Evolutionary conservation across 768 basidiomycete species (phyloP).

Genomic region (Fibroporia radiculosa): DNA sequence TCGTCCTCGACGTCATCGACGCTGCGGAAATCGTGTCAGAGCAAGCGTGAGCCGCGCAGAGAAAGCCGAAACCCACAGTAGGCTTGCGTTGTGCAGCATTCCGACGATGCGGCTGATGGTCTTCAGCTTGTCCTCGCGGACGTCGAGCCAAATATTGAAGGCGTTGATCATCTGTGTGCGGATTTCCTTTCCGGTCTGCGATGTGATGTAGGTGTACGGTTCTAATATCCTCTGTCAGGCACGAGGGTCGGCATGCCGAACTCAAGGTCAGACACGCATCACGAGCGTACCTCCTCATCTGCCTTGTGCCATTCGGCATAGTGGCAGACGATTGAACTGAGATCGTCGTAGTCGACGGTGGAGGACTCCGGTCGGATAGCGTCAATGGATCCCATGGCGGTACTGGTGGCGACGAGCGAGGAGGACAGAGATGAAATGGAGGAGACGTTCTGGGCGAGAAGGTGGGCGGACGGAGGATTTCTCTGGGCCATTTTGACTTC

Average conservation of each 20-base stretch:
- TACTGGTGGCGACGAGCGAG: too few relatives aligned
- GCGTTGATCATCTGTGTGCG: conserved; percentile 82
- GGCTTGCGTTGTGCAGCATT: conserved; percentile 91
- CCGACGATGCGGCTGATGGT: conserved; percentile 77
- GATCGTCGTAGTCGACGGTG: background rate
- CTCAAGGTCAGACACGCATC: background rate
- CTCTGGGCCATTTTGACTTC: too few relatives aligned
- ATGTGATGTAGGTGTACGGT: conserved; percentile 77
- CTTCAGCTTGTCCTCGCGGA: conserved; percentile 61
- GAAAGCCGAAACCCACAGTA: conserved; percentile 52
- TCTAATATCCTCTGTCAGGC: conserved; percentile 46
- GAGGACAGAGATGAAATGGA: background rate
- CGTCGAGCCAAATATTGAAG: conserved; percentile 88
- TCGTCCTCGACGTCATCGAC: conserved; percentile 95
- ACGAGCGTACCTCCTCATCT: background rate
- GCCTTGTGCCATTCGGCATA: background rate
- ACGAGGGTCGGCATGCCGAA: background rate
- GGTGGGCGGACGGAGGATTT: too few relatives aligned
- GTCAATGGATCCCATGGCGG: background rate
- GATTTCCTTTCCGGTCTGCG: conserved; percentile 90
- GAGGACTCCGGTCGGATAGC: background rate
- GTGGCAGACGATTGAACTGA: background rate
- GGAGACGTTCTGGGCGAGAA: background rate
- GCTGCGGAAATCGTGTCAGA: conserved; percentile 37
- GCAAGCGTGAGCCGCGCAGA: background rate